Evolutionary conservation across 2,329 filamentous ascomycete genomes (phyloP).

Genomic region (Talaromyces sp.): DNA sequence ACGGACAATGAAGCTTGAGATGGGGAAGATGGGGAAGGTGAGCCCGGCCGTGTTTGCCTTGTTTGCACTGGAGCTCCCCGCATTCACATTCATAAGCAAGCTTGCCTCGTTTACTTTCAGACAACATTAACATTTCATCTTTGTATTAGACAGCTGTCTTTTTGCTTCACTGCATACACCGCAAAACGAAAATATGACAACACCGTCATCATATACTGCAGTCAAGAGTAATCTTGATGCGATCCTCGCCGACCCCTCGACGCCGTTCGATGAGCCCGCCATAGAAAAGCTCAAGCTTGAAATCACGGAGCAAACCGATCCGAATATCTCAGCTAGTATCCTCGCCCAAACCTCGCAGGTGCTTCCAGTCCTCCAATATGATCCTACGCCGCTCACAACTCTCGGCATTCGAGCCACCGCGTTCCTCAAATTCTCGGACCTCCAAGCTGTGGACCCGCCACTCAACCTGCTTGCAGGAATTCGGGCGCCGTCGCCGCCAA

Average conservation of each 20-base stretch:
- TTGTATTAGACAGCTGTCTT: background rate
- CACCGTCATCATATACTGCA: conserved; percentile 36
- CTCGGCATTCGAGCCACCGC: conserved; percentile 52
- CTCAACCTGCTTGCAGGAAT: conserved; percentile 58
- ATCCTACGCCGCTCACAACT: conserved; percentile 55
- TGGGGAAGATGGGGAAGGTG: background rate
- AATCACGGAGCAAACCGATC: conserved; percentile 38
- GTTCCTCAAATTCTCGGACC: conserved; percentile 51
- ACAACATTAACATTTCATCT: background rate
- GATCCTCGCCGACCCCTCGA: conserved; percentile 47
- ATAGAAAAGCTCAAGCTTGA: conserved; percentile 53
- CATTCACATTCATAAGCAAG: conserved; percentile 15
- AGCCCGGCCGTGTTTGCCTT: conserved; percentile 27
- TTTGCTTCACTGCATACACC: background rate
- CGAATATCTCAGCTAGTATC: conserved; percentile 38
- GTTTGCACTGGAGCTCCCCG: conserved; percentile 30
- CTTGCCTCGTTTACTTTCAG: background rate
- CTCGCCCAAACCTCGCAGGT: conserved; percentile 51
- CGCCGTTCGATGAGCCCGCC: conserved; percentile 47
- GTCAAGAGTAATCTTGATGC: conserved; percentile 46
- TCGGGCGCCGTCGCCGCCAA: conserved; percentile 49
- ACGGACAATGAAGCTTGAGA: background rate
- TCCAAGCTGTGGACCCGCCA: conserved; percentile 49
- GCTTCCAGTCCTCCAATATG: conserved; percentile 55
- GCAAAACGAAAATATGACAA: conserved; percentile 25